Evolutionary conservation across 257 asterid genomes (phyloP).

Genomic region (Echium plantagineum): DNA sequence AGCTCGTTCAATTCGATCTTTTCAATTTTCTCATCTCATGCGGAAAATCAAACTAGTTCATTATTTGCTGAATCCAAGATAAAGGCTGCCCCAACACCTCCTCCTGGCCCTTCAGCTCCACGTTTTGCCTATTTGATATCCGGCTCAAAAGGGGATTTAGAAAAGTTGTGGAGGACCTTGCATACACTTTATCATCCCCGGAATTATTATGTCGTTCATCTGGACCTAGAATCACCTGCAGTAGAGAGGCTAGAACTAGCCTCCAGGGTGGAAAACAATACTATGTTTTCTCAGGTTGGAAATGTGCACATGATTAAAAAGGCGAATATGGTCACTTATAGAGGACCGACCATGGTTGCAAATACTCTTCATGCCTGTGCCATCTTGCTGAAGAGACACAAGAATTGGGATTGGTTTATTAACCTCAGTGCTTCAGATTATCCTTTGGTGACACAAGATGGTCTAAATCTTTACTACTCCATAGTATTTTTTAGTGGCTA

Average conservation of each 20-base stretch:
- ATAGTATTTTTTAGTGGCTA: not conserved
- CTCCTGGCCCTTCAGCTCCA: conserved; percentile 24
- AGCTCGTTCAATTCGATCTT: conserved; percentile 33
- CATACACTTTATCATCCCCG: conserved; percentile 39
- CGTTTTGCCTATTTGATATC: conserved; percentile 37
- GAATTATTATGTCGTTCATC: conserved; percentile 49
- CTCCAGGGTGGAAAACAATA: conserved; percentile 27
- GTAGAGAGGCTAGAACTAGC: conserved; percentile 46
- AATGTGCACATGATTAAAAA: conserved; percentile 39
- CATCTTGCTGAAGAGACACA: conserved; percentile 33
- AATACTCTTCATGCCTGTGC: conserved; percentile 55
- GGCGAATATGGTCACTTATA: conserved; percentile 55
- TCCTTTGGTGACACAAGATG: conserved; percentile 56
- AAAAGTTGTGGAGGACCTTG: conserved; percentile 50
- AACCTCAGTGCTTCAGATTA: conserved; percentile 54
- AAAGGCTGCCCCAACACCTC: conserved; percentile 18
- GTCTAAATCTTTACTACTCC: conserved; percentile 22
- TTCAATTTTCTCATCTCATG: conserved; percentile 23
- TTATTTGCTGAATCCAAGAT: conserved; percentile 25
- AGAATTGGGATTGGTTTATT: conserved; percentile 62
- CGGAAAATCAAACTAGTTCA: conserved; percentile 17
- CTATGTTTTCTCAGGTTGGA: conserved; percentile 31
- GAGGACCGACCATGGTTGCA: conserved; percentile 60
- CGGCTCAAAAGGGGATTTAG: conserved; percentile 36
- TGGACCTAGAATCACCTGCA: conserved; percentile 40